phyloP scores from a whole-genome alignment of 352 stramenopile species.

The Saprolegnia diclina region DNA sequence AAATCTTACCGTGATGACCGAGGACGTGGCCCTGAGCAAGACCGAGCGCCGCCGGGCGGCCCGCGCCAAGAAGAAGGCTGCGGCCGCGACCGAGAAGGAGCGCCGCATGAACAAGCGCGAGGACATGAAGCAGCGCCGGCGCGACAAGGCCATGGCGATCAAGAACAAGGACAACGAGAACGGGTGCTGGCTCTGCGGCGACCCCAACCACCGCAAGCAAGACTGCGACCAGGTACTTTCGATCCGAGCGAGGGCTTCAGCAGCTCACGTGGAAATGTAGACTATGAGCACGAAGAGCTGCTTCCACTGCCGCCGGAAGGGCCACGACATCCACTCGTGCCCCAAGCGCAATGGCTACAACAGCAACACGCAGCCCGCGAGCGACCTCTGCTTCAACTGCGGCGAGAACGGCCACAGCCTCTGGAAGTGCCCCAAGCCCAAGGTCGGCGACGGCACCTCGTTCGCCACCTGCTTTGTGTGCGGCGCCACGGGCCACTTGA shows the following conservation, averaged over 20 bases:
- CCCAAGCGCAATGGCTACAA: slow-evolving; percentile 38
- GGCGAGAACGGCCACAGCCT: slow-evolving; percentile 61
- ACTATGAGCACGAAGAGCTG: slow-evolving; percentile 69
- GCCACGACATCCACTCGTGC: slow-evolving; percentile 79
- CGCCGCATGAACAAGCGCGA: slow-evolving; percentile 38
- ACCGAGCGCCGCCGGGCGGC: slow-evolving; percentile 57
- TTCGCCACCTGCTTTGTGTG: slow-evolving; percentile 88
- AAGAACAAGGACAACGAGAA: slow-evolving; percentile 31
- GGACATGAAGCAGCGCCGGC: slow-evolving; percentile 59
- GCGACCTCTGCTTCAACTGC: slow-evolving; percentile 83
- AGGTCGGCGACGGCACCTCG: slow-evolving; percentile 52
- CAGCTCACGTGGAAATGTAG: slow-evolving; percentile 45
- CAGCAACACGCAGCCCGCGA: slow-evolving; percentile 24
- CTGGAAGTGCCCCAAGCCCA: slow-evolving; percentile 60
- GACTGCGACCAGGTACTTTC: slow-evolving; percentile 36
- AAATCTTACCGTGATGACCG: slow-evolving; percentile 25
- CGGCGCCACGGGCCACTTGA: slow-evolving; percentile 79
- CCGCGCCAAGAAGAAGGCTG: slow-evolving; percentile 80
- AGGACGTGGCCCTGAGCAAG: slow-evolving; percentile 31
- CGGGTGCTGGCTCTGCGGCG: slow-evolving; percentile 73
- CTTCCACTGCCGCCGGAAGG: slow-evolving; percentile 75
- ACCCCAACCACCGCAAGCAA: slow-evolving; percentile 67
- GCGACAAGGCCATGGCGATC: slow-evolving; percentile 31
- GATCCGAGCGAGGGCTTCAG: background rate
- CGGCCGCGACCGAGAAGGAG: slow-evolving; percentile 58